Evolutionary conservation across 2,329 filamentous ascomycete genomes (phyloP), one percentile per base, ranked within the genome.

Genomic region (Aspergillus chevalieri): DNA sequence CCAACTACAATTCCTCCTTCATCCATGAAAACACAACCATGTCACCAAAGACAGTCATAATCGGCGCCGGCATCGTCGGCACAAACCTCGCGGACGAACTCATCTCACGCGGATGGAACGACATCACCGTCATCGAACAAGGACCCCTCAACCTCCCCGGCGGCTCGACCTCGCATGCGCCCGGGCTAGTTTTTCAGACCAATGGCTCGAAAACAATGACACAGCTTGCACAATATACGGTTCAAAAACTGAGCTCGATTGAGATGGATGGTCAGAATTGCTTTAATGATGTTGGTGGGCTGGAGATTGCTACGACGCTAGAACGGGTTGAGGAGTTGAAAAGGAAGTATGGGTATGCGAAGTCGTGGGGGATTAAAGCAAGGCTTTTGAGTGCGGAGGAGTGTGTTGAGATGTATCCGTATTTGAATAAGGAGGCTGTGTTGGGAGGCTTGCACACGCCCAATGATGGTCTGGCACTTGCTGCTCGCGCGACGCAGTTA

Each of bases 121-220:
- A 84, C 62, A 81, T 85, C 63, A 84, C 81, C 15, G 81, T 85
- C 45, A 68, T 85, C 53, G 82, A 85, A 55, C 82, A 85, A 63
- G 82, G 82, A 0, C 82, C 82, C 2, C 63, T 85, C 54, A 68
- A 73, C 50, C 78, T 84, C 74, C 82, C 82, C 0, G 82, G 82
- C 22, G 82, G 82, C 42, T 85, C 82, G 24, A 84, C 82, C 6
- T 84, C 81, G 6, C 82, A 85, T 54, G 82, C 82, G 4, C 82
- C 82, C 0, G 82, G 82, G 0, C 72, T 85, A 3, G 81, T 85
- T 0, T 85, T 83, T 57, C 81, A 85, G 60, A 84, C 79, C 6
- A 84, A 79, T 3, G 52, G 60, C 0, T 65, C 61, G 0, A 67
- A 66, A 46, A 65, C 64, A 4, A 65, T 85, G 78, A 81, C 76